Conservation (phyloP, 2,329 filamentous ascomycete species). For the Stenocarpella maydis region DNA sequence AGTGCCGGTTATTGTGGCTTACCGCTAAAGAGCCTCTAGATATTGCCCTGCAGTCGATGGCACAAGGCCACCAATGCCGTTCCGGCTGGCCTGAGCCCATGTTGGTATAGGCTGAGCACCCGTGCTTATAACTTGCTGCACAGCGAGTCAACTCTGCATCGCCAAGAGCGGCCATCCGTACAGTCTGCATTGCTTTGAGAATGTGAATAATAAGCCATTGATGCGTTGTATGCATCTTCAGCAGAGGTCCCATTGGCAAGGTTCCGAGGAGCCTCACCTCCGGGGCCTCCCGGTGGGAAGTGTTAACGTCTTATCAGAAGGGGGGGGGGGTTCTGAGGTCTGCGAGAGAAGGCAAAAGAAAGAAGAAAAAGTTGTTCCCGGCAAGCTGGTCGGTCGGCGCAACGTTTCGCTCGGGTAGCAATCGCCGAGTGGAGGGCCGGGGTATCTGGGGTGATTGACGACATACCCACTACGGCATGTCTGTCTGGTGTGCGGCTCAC, state of each 20-base stretch:
- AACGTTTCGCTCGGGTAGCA: background rate
- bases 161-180: background rate
- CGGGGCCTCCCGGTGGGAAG: background rate
- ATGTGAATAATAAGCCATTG: background rate
- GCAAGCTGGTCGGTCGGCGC: too few relatives aligned
- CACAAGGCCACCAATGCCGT: conserved; percentile 15
- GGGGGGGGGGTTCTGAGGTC: too few relatives aligned
- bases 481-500: background rate
- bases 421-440: background rate
- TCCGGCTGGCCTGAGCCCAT: background rate
- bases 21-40: conserved; percentile 20
- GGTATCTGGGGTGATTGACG: background rate
- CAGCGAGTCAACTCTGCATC: background rate
- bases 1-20: background rate
- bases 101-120: too few relatives aligned
- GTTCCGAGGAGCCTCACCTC: conserved; percentile 12
- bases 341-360: too few relatives aligned
- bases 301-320: too few relatives aligned
- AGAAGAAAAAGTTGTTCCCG: too few relatives aligned
- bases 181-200: background rate
- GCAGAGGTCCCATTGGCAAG: background rate
- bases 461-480: too few relatives aligned
- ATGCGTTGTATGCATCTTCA: background rate
- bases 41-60: conserved; percentile 16
- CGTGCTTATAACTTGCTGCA: too few relatives aligned